Base-by-base conservation (phyloP, 495 filamentous ascomycete genomes). In the Aspergillus sparsus region DNA sequence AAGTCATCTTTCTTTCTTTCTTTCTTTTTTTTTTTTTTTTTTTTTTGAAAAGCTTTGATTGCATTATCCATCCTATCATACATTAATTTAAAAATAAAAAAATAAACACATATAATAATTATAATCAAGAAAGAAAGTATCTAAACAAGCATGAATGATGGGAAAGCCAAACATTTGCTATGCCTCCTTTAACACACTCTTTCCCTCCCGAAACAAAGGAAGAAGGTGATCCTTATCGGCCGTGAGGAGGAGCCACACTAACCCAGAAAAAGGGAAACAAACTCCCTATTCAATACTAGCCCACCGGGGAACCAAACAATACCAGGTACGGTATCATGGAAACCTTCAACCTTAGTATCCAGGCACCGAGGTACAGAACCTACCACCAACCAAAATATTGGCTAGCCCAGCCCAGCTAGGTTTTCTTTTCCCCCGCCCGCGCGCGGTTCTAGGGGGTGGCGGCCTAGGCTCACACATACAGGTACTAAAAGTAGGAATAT, bases 381-480 rank as follows among this genome's bases (percentile, higher is more conserved):
- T 49, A 62, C 54, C 60, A 27, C 21, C 49, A 54, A 62, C 54
- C 60, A 58, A 63, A 58, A 58, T 58, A 58, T 57, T 63, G 61
- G 55, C 55, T 49, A 54, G 13, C 42, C 42, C 35, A 64, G 62
- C 64, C 62, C 65, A 64, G 61, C 62, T 60, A 62, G 57, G 65
- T 57, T 62, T 68, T 64, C 67, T 73, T 68, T 47, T 47, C 9
- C 9, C 16, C 67, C 67, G 58, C 63, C 63, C 61, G 66, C 64
- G 66, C 64, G 64, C 68, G 66, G 66, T 71, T 73, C 68, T 69
- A 74, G 71, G 73, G 73, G 73, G 72, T 73, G 72, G 71, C 71
- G 71, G 65, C 62, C 61, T 58, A 60, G 62, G 41, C 45, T 55
- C 53, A 37, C 33, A 53, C 55, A 44, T 47, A 53, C 39, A 18